Evolutionary conservation across 1,139 yeast genomes (phyloP), one percentile per base, ranked within the genome.

Genomic region (Zhuliangozyma parablackwelliae): DNA sequence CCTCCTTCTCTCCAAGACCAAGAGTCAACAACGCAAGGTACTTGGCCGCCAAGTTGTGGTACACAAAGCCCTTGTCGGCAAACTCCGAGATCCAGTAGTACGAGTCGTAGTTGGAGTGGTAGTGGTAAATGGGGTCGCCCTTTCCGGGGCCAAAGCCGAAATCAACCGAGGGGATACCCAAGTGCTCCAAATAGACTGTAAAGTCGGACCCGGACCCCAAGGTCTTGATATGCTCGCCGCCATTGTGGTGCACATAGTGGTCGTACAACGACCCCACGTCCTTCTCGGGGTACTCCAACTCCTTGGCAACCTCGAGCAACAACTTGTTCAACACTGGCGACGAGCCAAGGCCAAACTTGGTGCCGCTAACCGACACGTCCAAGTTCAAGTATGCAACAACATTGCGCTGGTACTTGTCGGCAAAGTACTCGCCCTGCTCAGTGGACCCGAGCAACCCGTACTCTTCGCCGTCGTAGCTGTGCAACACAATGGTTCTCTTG

Each of bases 51-150:
- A 75, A 63, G 45, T 72, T 75, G 46, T 82, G 89, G 41, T 61
- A 62, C 20, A 66, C 63, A 44, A 73, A 76, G 0, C 69, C 74
- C 10, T 76, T 72, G 51, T 82, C 90, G 12, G 75, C 72, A 49
- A 59, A 69, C n/a, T 61, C 58, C 26, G 69, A 61, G 59, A 81
- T 62, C 82, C 85, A 81, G 39, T 70, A 56, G 37, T 63, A 62
- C 7, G 82, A 71, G 50, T 82, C 88, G 49, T 68, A 80, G 37
- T 68, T 70, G 7, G 89, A 80, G 53, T 81, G 81, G 39, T 65
- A 61, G 44, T 78, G 84, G 44, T 72, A 70, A 9, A 78, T 61
- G 7, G 78, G 70, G 32, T 75, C 73, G 10, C 42, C 47, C 37
- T 54, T 52, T 8, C 57, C 54, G 30, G 48, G 53, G 16, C 43